Evolutionary conservation across 2,329 filamentous ascomycete genomes (phyloP).

Genomic region (Penicillium griseofulvum): DNA sequence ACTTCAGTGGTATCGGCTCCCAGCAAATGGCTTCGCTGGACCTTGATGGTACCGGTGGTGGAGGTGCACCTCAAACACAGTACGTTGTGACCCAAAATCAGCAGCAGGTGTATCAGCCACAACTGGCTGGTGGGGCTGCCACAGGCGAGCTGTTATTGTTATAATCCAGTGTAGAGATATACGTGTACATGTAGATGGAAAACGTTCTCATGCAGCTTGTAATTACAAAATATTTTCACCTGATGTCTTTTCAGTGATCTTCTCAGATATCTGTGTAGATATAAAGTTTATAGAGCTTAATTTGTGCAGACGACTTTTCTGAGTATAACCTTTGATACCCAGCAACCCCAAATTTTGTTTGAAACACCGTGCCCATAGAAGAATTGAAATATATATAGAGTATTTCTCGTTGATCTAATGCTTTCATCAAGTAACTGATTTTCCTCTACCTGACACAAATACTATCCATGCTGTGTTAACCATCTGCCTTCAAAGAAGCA

Average conservation of each 20-base stretch:
- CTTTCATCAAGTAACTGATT: slow-evolving; percentile 27
- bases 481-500: slow-evolving; percentile 13
- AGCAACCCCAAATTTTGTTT: background rate
- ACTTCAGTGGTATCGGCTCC: slow-evolving; percentile 76
- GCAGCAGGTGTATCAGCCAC: slow-evolving; percentile 71
- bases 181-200: slow-evolving; percentile 21
- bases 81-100: slow-evolving; percentile 79
- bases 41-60: slow-evolving; percentile 64
- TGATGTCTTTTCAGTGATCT: no score
- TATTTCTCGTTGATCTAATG: slow-evolving; percentile 24
- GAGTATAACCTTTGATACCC: no score
- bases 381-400: slow-evolving; percentile 8
- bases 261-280: no score
- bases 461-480: slow-evolving; percentile 17
- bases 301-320: no score
- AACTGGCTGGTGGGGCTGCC: slow-evolving; percentile 60
- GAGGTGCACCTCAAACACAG: slow-evolving; percentile 49
- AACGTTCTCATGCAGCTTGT: slow-evolving; percentile 1
- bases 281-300: no score
- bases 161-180: slow-evolving; percentile 35
- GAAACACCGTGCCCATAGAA: background rate
- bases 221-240: slow-evolving; percentile 2
- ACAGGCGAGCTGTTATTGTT: slow-evolving; percentile 72
- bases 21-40: slow-evolving; percentile 72
- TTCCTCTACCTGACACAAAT: slow-evolving; percentile 21